Percentiles rank a stretch among this genome's conserved stretches.
Evolutionary conservation across 768 basidiomycete genomes (phyloP).

Genomic region (Gelatoporia subvermispora): DNA sequence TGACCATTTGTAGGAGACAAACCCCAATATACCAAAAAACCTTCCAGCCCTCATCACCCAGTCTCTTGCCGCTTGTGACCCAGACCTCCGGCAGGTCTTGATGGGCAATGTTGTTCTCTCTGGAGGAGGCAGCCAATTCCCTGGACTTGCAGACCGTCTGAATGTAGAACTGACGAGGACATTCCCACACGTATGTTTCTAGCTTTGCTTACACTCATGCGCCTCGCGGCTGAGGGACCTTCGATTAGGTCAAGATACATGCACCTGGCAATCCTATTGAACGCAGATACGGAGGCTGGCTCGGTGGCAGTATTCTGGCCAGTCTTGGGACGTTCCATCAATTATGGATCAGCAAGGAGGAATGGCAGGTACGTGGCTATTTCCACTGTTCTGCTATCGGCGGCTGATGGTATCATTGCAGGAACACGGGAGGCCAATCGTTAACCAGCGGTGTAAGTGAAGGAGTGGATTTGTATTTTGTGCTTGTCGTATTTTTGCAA

Average conservation of each 20-base stretch:
- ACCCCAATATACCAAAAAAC: conserved; percentile 68
- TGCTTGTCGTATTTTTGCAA: conserved; percentile 6
- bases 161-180: conserved; percentile 67
- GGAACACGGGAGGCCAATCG: conserved; percentile 82
- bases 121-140: conserved; percentile 86
- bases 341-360: conserved; percentile 90
- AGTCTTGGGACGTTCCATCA: conserved; percentile 98
- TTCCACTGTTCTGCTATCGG: not conserved
- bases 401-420: conserved; percentile 22
- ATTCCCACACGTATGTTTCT: conserved; percentile 68
- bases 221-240: conserved; percentile 1
- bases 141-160: conserved; percentile 83
- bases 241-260: conserved; percentile 77
- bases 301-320: conserved; percentile 92
- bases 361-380: conserved; percentile 69
- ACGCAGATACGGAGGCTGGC: conserved; percentile 88
- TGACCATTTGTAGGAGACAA: conserved; percentile 34
- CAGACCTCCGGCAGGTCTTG: conserved; percentile 85
- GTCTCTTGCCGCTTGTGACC: conserved; percentile 80
- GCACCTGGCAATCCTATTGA: conserved; percentile 89
- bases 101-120: conserved; percentile 92
- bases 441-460: conserved; percentile 82
- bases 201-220: not conserved
- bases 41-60: conserved; percentile 73
- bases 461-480: not conserved